Base-by-base conservation (phyloP, 2,329 filamentous ascomycete species). In the Sordariomycetes sp. region DNA sequence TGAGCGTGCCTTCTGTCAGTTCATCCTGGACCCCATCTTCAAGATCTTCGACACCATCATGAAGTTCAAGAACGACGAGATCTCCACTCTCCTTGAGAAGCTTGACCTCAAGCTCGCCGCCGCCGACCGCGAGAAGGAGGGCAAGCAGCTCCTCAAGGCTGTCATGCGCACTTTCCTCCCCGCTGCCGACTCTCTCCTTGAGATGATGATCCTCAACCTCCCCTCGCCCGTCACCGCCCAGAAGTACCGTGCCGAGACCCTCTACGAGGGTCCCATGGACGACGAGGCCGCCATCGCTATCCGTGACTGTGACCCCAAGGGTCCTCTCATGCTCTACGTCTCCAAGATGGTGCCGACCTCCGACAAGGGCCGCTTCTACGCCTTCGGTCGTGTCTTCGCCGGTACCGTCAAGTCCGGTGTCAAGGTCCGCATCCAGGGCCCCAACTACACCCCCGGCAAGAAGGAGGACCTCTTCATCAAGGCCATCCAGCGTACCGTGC, bases 341-440 rank as follows among this genome's bases (percentile, higher is more conserved):
- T 99, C 94, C 76, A 99, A 99, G 90, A 99, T 99, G 94, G 94
- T 99, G 71, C 94, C 94, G 70, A 99, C 94, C 67, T 95, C 90
- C 69, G 94, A 99, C 73, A 97, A 96, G 87, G 94, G 94, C 77
- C 92, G 94, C 79, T 99, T 99, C 90, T 99, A 96, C 81, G 94
- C 94, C 75, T 99, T 99, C 80, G 94, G 94, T 79, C 94, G 94
- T 95, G 94, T 99, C 79, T 99, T 97, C 84, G 81, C 94, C 67
- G 94, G 94, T 88, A 97, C 91, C 73, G 94, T 96, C 80, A 82
- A 82, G 71, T 97, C 94, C 66, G 94, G 94, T 80, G 82, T 97
- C 69, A 97, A 97, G 87, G 94, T 99, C 85, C 94, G 94, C 76
- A 99, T 99, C 75, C 94, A 99, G 83, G 94, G 94, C 65, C 94